Evolutionary conservation across 192 early-diverging fungal species (phyloP).

Genomic region (Umbelopsis vinacea): DNA sequence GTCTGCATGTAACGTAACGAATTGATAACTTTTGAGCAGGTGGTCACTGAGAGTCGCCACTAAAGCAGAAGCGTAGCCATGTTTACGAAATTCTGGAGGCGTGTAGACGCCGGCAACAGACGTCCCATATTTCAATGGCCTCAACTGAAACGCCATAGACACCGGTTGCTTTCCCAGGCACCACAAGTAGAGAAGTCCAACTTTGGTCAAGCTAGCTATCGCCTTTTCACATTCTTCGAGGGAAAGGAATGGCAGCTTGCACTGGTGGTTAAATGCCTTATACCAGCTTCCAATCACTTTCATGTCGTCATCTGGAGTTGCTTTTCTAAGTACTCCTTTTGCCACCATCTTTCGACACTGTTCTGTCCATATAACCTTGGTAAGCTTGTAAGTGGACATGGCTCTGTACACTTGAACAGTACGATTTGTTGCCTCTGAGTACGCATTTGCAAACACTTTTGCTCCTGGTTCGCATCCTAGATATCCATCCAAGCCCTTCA

Average conservation of each 20-base stretch:
- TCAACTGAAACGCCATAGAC: slow-evolving; percentile 2
- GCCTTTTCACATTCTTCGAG: not conserved
- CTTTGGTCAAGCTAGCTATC: not conserved
- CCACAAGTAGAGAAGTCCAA: not conserved
- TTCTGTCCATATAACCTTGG: not conserved
- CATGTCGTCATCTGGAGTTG: not conserved
- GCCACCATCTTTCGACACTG: not conserved
- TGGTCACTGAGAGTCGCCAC: not conserved
- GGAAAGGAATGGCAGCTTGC: not conserved
- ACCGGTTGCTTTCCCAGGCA: not conserved
- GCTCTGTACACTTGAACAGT: not conserved
- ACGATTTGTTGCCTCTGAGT: not conserved
- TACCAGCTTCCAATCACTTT: slow-evolving; percentile 1
- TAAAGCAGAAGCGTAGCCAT: not conserved
- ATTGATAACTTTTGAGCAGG: not conserved
- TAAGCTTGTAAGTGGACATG: not conserved
- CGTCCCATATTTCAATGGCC: slow-evolving; percentile 10
- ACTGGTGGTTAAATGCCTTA: not conserved
- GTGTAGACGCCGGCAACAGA: slow-evolving; percentile 15
- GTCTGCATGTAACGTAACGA: slow-evolving; percentile 9
- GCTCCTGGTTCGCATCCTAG: slow-evolving; percentile 8
- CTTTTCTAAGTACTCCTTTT: not conserved
- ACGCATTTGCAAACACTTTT: not conserved
- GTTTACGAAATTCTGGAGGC: slow-evolving; percentile 5
- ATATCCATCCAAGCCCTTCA: not conserved